Evolutionary conservation across 2,329 filamentous ascomycete genomes (phyloP).

Genomic region (Diplodia intermedia): DNA sequence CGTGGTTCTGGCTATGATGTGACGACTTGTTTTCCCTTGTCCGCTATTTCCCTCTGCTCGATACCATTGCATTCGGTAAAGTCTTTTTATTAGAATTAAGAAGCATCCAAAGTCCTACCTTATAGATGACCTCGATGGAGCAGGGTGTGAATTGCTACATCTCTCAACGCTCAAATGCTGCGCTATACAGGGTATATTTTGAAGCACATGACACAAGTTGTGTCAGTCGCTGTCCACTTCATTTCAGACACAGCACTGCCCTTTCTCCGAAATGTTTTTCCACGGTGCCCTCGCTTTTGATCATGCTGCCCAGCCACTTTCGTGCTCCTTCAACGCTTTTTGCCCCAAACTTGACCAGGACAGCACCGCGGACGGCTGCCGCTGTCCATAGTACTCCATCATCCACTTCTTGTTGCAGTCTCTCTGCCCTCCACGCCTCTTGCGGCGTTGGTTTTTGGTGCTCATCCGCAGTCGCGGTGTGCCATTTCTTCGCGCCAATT

Average conservation of each 20-base stretch:
- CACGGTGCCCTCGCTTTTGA: slow-evolving; percentile 76
- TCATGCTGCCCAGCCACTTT: slow-evolving; percentile 78
- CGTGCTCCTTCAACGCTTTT: slow-evolving; percentile 80
- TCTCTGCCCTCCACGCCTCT: slow-evolving; percentile 58
- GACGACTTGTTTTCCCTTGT: not conserved
- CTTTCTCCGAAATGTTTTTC: slow-evolving; percentile 77
- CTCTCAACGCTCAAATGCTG: not conserved
- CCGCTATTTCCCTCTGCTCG: not conserved
- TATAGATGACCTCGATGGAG: not conserved
- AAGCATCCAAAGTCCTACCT: not conserved
- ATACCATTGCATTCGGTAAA: not conserved
- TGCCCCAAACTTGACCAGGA: slow-evolving; percentile 90
- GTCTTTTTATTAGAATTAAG: not conserved
- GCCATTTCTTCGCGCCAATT: slow-evolving; percentile 82
- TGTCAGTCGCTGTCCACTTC: not conserved
- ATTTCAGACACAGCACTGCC: slow-evolving; percentile 69
- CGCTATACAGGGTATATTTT: slow-evolving; percentile 4
- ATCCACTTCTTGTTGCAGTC: slow-evolving; percentile 64
- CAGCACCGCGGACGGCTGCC: slow-evolving; percentile 64
- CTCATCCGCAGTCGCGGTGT: slow-evolving; percentile 41
- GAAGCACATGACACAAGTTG: not conserved
- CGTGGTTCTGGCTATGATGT: slow-evolving; percentile 36
- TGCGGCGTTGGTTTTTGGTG: slow-evolving; percentile 39
- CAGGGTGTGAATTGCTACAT: not conserved
- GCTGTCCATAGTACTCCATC: slow-evolving; percentile 49